Base-by-base conservation (phyloP, 306 rosid genomes). In the apple (Malus domestica) region DNA sequence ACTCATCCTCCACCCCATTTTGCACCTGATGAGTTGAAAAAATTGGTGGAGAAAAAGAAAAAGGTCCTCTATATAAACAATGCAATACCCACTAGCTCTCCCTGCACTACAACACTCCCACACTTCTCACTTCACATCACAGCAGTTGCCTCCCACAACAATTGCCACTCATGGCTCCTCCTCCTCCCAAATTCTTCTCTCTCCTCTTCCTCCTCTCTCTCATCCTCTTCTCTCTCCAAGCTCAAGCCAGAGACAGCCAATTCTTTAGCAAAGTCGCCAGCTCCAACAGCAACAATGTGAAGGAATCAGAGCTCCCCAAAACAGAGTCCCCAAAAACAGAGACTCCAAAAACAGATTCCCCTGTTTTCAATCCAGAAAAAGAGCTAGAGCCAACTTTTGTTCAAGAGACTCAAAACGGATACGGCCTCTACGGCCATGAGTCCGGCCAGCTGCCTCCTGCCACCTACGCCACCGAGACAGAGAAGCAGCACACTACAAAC, bases 371-470 rank as follows among this genome's bases (percentile, higher is more conserved):
- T 68, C 63, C 27, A 20, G 63, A 68, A 67, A 81, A 46, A 33
- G 79, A 72, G 72, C 78, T 86, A 45, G 82, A 92, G 71, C 96
- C 99, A 6, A 38, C 49, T 40, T 95, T 92, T 85, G 70, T 84
- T 78, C 90, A 86, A 2, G 87, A 90, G 54, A 85, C 88, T 68
- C 86, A 89, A 79, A 83, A 80, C 73, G 87, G 90, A 74, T 89
- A 95, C 71, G 99, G 97, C 72, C 85, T 95, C 42, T 95, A 95
- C 76, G 97, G 99, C 66, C 97, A 89, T 60, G 92, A 95, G 40
- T 76, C 91, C 52, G 71, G 76, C 40, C 76, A 90, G 73, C 25
- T 79, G 52, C 86, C 90, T 68, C 88, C 93, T 45, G 19, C 86
- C 59, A 70, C 90, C 79, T 52, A 78, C 80, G 70, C 81, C 14